Evolutionary conservation across 2,329 filamentous ascomycete species (phyloP).

Genomic region (Leptosphaerulina australis): DNA sequence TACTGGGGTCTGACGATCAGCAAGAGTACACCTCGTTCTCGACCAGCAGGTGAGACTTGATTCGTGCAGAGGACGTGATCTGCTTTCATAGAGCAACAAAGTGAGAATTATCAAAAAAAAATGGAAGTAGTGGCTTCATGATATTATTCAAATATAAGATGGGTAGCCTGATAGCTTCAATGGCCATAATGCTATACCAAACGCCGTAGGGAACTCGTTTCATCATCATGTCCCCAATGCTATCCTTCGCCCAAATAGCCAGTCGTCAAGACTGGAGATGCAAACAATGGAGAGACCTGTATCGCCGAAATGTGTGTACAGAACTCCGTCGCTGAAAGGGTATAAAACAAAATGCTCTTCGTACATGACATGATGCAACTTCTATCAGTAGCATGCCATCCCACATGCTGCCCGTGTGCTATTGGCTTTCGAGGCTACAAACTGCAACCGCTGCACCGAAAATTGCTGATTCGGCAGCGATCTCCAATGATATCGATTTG

Average conservation of each 20-base stretch:
- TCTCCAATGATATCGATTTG: conserved; percentile 65
- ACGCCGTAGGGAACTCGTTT: conserved; percentile 19
- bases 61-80: too few species aligned
- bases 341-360: conserved; percentile 16
- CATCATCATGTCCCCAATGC: conserved; percentile 15
- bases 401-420: neutral
- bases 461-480: conserved; percentile 75
- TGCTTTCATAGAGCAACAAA: too few species aligned
- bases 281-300: conserved; percentile 7
- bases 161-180: conserved; percentile 1
- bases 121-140: neutral
- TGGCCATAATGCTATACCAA: conserved; percentile 2
- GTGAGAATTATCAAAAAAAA: too few species aligned
- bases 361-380: conserved; percentile 1
- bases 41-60: neutral
- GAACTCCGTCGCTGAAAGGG: conserved; percentile 22
- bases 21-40: too few species aligned
- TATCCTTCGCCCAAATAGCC: conserved; percentile 8
- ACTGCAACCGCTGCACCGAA: conserved; percentile 75
- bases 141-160: conserved; percentile 1
- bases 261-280: conserved; percentile 4
- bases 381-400: neutral
- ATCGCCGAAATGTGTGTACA: conserved; percentile 17
- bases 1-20: too few species aligned
- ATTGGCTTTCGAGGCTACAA: conserved; percentile 45